These are phyloP conservation scores for Teratosphaeria viscida DNA, from an alignment of 2,329 filamentous ascomycete species.

Conservation along the genomic window DNA sequence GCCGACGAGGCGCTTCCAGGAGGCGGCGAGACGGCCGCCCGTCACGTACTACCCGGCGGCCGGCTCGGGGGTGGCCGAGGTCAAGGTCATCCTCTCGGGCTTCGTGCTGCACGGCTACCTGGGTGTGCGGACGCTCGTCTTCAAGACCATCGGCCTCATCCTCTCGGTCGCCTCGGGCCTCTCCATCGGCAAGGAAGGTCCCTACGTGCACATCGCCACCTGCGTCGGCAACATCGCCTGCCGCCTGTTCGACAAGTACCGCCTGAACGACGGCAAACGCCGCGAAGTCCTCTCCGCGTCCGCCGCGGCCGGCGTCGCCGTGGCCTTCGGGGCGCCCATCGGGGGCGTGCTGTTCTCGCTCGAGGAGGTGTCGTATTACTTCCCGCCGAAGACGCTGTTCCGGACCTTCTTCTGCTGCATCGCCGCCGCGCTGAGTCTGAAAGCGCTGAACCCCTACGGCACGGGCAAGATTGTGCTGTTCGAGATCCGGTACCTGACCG, in stretches of 20 bases:
- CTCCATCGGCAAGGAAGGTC: constrained; percentile 87
- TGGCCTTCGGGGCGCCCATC: constrained; percentile 85
- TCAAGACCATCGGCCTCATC: constrained; percentile 75
- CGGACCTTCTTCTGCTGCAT: constrained; percentile 98
- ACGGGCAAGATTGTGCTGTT: constrained; percentile 96
- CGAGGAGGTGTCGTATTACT: constrained; percentile 95
- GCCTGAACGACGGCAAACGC: constrained; percentile 84
- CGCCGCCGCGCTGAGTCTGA: constrained; percentile 73
- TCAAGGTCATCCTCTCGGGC: constrained; percentile 93
- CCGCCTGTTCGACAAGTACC: constrained; percentile 88
- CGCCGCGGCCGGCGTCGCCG: constrained; percentile 82
- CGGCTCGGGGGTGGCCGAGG: constrained; percentile 91
- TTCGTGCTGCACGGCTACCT: constrained; percentile 96
- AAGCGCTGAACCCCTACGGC: constrained; percentile 92
- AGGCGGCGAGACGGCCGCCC: constrained; percentile 43
- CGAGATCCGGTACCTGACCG: constrained; percentile 76
- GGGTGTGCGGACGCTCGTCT: constrained; percentile 71
- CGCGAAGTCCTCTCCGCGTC: constrained; percentile 89
- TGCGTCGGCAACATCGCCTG: constrained; percentile 94
- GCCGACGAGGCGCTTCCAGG: constrained; percentile 31
- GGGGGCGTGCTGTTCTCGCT: constrained; percentile 86
- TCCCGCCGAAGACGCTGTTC: constrained; percentile 93
- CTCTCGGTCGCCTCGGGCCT: constrained; percentile 86
- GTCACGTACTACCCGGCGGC: constrained; percentile 95
- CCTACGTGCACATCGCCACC: constrained; percentile 94